phyloP scores from a whole-genome alignment of 805 yeast species.

The Hagleromyces aurorensis region DNA sequence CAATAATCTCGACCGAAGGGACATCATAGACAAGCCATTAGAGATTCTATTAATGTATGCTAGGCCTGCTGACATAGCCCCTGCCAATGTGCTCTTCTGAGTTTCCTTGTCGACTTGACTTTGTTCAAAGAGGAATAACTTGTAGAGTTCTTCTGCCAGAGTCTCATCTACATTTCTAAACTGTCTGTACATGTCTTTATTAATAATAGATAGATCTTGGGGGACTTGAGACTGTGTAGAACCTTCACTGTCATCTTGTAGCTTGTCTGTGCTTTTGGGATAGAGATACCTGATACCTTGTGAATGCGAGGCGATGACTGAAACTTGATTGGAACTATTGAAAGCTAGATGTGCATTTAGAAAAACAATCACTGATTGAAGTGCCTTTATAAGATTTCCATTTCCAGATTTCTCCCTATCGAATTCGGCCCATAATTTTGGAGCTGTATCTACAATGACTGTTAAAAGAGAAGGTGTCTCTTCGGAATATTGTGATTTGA shows the following conservation, averaged over 20 bases:
- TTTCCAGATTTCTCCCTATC: conserved; percentile 24
- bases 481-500: conserved; percentile 30
- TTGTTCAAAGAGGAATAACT: conserved; percentile 34
- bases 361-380: conserved; percentile 63
- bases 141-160: conserved; percentile 51
- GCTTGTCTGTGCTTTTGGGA: conserved; percentile 38
- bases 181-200: conserved; percentile 73
- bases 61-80: conserved; percentile 77
- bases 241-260: conserved; percentile 7
- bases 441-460: conserved; percentile 70
- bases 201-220: conserved; percentile 31
- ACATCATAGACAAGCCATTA: conserved; percentile 36
- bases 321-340: conserved; percentile 76
- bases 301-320: conserved; percentile 70
- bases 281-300: conserved; percentile 61
- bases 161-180: conserved; percentile 73
- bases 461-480: conserved; percentile 75
- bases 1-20: conserved; percentile 56
- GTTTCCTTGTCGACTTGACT: conserved; percentile 21
- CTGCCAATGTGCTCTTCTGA: conserved; percentile 49
- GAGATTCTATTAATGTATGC: conserved; percentile 67
- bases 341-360: conserved; percentile 83
- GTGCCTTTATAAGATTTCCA: conserved; percentile 47
- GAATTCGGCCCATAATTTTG: conserved; percentile 40
- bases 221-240: conserved; percentile 4